Base-by-base conservation (phyloP, 805 yeast species). In the Kodamaea hsintzibuensis region DNA sequence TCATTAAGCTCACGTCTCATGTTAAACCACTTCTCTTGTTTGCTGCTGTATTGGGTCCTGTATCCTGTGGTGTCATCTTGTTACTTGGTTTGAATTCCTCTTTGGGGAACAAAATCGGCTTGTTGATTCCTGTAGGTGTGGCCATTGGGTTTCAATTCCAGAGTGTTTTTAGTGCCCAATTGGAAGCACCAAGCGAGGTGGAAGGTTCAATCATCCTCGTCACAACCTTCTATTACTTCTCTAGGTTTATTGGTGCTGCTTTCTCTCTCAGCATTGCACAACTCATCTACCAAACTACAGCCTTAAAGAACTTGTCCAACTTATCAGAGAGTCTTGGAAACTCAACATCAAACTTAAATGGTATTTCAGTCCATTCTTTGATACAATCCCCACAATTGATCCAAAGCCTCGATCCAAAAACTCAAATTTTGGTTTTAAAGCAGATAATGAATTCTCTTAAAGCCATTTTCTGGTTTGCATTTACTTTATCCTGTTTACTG, bases 131-230 rank as follows among this genome's bases (percentile, higher is more conserved):
- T 12, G 54, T 58, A n/a, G 78, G 77, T 35, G 59, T 73, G 12
- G 59, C 76, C 0, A 62, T 67, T 17, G 77, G 78, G 0, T 55
- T 72, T 22, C 72, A 63, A 54, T 72, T 73, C 55, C 77, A 72
- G 54, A 62, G 70, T 51, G 58, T 73, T 1, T 49, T 72, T 13
- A 60, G 74, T 3, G 69, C 73, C 5, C 78, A 73, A 53, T 52
- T 73, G 42, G 60, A 61, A 49, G 74, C 77, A 1, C 77, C 78
- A 0, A 63, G 61, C 4, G 54, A 67, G 49, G 55, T 72, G 19
- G 68, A 68, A 1, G 76, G 77, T 0, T 65, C 74, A 2, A 58
- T 71, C 58, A 73, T 73, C 49, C 49, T 67, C 45, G 64, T 64
- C 8, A 71, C 77, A 1, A 61, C 70, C 25, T 67, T 72, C 47